Evolutionary conservation across 352 stramenopile species (phyloP), one percentile per base, ranked within the genome.

Genomic region (Plasmopara halstedii): DNA sequence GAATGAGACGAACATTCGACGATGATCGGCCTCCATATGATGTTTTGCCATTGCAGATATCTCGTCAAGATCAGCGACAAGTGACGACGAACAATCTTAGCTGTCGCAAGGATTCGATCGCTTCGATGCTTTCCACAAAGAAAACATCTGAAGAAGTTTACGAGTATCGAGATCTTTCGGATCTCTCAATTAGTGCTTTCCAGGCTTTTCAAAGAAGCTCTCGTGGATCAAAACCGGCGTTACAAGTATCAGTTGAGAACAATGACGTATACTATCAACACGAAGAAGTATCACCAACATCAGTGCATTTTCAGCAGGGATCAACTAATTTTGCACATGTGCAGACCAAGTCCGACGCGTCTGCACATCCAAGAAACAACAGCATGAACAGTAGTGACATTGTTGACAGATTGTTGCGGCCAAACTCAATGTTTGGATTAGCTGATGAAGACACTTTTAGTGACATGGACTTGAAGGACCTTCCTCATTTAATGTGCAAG

Each of bases 401-500:
- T 27, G 10, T 45, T 34, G 50, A 59, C 27, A 35, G 56, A n/a
- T 9, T 50, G 15, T 75, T 56, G 5, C 75, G 64, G 15, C 57
- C 51, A 6, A 69, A 78, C 21, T 79, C 68, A 20, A 66, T 83
- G 33, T 74, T 69, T 33, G 70, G 62, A 38, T 67, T 83, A 20
- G 65, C 70, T 20, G 60, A 71, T 15, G 85, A 67, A 6, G 76
- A 88, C 33, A 83, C 76, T 0, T 88, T 88, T 45, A 88, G 76
- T 37, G 76, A 88, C 41, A 60, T 88, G 53, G 76, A 86, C 32
- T 53, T 88, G 39, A 69, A 70, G 8, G 73, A 85, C 31, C 58
- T 88, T 9, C 76, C 76, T 13, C 76, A 88, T 22, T 50, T 88
- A 33, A 83, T 88, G 71, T 69, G 67, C 34, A 83, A 81, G 8